These are phyloP conservation scores for Luzula sylvatica DNA, from an alignment of 176 grass and related monocot species.

Conservation along the genomic window DNA sequence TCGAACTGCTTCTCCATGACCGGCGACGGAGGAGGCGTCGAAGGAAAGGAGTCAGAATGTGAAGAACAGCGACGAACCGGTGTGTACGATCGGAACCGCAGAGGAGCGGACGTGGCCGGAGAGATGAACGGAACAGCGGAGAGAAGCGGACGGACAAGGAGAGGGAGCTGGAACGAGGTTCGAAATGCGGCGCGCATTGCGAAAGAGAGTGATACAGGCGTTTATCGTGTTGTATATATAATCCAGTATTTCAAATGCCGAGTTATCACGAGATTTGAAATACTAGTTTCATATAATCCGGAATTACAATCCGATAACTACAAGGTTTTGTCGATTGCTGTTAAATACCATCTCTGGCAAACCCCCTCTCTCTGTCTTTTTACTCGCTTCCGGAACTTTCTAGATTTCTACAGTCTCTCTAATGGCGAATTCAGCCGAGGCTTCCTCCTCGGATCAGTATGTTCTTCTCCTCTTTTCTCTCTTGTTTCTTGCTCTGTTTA, in stretches of 20 bases:
- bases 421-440: constrained; percentile 55
- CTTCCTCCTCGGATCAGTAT: constrained; percentile 66
- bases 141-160: constrained; percentile 27
- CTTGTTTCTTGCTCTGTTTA: neutral
- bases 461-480: constrained; percentile 11
- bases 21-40: constrained; percentile 9
- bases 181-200: constrained; percentile 43
- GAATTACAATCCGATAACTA: too few relatives aligned
- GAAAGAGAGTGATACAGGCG: too few relatives aligned
- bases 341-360: neutral
- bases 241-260: too few relatives aligned
- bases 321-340: neutral
- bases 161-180: constrained; percentile 9
- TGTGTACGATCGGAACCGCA: constrained; percentile 11
- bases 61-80: constrained; percentile 10
- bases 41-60: constrained; percentile 5
- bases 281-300: too few relatives aligned
- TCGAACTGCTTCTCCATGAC: constrained; percentile 85
- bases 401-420: constrained; percentile 2
- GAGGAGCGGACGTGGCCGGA: neutral
- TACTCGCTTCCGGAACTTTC: neutral
- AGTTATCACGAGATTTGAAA: too few relatives aligned
- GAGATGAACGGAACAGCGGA: neutral
- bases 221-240: too few relatives aligned
- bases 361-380: neutral